Conservation (phyloP, 352 stramenopile species). For the Phytophthora macrochlamydospora region DNA sequence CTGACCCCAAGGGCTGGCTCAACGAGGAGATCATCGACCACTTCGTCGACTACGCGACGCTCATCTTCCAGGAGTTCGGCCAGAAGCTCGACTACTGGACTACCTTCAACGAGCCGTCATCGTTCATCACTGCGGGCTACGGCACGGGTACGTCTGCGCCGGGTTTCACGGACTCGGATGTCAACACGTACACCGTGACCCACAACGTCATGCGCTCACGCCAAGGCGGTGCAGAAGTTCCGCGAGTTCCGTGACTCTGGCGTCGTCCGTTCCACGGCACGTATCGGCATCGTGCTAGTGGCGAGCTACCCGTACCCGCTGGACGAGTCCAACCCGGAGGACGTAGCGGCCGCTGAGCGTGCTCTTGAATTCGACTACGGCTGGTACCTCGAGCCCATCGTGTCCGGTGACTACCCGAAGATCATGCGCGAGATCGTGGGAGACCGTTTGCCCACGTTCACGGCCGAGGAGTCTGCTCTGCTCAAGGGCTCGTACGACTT, state of each 20-base stretch:
- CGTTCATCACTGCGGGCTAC: neutral
- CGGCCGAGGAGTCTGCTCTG: neutral
- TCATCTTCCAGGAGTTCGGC: neutral
- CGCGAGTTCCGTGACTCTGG: neutral
- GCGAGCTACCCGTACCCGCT: neutral
- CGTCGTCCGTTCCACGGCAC: neutral
- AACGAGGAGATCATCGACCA: neutral
- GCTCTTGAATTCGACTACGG: neutral
- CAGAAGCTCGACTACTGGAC: neutral
- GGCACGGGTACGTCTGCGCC: neutral
- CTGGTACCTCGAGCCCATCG: neutral
- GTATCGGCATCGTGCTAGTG: neutral
- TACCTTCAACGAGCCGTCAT: neutral
- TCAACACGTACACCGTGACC: neutral
- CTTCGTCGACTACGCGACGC: neutral
- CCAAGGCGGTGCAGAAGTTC: neutral
- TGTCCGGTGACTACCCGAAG: neutral
- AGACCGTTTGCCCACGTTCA: neutral
- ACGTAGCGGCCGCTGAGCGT: neutral
- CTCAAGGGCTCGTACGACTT: neutral
- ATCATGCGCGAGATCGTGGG: neutral
- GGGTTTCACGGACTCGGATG: neutral
- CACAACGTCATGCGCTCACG: neutral
- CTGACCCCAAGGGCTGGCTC: neutral
- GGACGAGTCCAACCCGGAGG: neutral